Evolutionary conservation across 129 eudicot species (phyloP).

Genomic region (Solidago caesia): DNA sequence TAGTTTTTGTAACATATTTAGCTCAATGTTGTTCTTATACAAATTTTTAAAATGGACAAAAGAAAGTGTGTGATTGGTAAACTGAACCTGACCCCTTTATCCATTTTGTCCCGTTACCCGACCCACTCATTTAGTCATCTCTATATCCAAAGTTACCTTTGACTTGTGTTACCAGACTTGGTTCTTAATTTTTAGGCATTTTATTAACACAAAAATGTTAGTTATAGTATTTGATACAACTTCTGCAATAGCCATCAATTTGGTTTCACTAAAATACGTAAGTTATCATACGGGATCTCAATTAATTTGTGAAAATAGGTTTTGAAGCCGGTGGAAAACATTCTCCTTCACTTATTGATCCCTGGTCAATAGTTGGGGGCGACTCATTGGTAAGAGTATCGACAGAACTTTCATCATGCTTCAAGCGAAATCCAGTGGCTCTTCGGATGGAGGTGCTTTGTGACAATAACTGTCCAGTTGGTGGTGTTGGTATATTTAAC

Average conservation of each 20-base stretch:
- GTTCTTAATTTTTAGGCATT: neutral
- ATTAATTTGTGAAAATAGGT: slow-evolving; percentile 46
- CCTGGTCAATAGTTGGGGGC: slow-evolving; percentile 82
- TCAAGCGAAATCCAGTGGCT: slow-evolving; percentile 68
- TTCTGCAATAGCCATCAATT: neutral
- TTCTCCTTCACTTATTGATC: slow-evolving; percentile 75
- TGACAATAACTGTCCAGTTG: slow-evolving; percentile 60
- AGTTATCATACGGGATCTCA: neutral
- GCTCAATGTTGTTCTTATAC: neutral
- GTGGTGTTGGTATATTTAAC: slow-evolving; percentile 90
- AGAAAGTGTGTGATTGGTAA: neutral
- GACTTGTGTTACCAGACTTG: neutral
- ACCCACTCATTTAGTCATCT: neutral
- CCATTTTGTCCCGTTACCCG: neutral
- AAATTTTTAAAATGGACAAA: neutral
- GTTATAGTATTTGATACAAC: neutral
- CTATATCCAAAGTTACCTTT: neutral
- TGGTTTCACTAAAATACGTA: neutral
- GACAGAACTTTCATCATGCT: slow-evolving; percentile 79
- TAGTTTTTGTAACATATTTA: neutral
- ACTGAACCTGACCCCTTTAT: neutral
- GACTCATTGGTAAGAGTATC: slow-evolving; percentile 53
- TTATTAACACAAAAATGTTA: neutral
- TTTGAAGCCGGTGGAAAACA: slow-evolving; percentile 94
- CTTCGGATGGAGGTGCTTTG: slow-evolving; percentile 83